Conservation (phyloP, 148 eudicot genomes). For the Arbutus unedo region DNA sequence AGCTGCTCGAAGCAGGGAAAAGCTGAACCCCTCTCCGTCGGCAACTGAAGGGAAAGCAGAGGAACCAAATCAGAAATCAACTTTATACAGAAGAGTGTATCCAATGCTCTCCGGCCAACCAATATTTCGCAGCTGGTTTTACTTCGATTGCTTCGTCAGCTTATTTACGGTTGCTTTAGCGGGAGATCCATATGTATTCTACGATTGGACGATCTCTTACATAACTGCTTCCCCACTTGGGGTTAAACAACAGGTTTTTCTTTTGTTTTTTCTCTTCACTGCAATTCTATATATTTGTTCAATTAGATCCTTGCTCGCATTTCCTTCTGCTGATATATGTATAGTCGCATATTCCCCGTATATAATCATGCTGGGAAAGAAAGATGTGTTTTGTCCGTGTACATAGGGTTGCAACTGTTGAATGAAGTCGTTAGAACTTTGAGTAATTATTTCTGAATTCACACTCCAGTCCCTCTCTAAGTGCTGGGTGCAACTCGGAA, state of each 20-base stretch:
- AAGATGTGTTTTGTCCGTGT: neutral
- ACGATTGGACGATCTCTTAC: constrained; percentile 89
- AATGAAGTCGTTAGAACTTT: neutral
- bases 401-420: neutral
- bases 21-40: neutral
- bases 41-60: neutral
- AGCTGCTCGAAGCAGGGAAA: neutral
- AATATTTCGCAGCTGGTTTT: constrained; percentile 10
- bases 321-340: neutral
- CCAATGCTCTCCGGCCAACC: constrained; percentile 28
- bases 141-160: constrained; percentile 19
- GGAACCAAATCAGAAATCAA: neutral
- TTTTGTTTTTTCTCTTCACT: constrained; percentile 22
- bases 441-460: neutral
- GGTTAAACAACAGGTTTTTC: constrained; percentile 66
- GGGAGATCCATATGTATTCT: constrained; percentile 75
- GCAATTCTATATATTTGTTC: neutral
- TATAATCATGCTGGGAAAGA: neutral
- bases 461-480: neutral
- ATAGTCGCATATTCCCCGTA: neutral
- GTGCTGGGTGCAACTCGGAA: neutral
- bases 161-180: constrained; percentile 42
- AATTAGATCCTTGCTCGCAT: neutral
- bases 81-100: neutral
- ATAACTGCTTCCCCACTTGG: constrained; percentile 80